Conservation (phyloP, 352 stramenopile species). For the Pythium volutum region DNA sequence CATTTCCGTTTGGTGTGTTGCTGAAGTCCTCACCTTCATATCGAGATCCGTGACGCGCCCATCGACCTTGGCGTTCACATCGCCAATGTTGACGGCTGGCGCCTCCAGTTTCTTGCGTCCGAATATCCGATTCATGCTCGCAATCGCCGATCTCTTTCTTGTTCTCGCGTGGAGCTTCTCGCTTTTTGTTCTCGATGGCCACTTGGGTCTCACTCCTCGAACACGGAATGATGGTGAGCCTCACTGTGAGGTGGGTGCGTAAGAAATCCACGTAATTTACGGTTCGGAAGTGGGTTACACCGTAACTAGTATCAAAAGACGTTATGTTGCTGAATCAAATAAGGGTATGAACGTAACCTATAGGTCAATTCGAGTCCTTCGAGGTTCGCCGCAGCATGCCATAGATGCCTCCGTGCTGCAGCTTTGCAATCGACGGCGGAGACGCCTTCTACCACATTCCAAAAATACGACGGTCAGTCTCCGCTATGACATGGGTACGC, state of each 20-base stretch:
- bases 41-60: constrained; percentile 73
- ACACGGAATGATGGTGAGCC: constrained; percentile 3
- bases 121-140: constrained; percentile 80
- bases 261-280: constrained; percentile 3
- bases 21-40: constrained; percentile 51
- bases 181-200: neutral
- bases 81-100: constrained; percentile 68
- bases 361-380: constrained; percentile 6
- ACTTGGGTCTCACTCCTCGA: neutral
- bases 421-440: constrained; percentile 36
- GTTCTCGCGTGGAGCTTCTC: constrained; percentile 2
- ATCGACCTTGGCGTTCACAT: constrained; percentile 77
- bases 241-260: neutral
- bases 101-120: constrained; percentile 78
- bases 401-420: constrained; percentile 73
- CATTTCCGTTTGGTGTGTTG: constrained; percentile 22
- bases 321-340: neutral
- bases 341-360: neutral
- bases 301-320: neutral
- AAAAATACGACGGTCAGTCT: constrained; percentile 20
- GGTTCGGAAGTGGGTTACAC: neutral
- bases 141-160: constrained; percentile 11
- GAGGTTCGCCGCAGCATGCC: constrained; percentile 47
- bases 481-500: neutral
- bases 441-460: constrained; percentile 5